phyloP scores from a whole-genome alignment of 257 asterid genomes.

The Ilex aquifolium region DNA sequence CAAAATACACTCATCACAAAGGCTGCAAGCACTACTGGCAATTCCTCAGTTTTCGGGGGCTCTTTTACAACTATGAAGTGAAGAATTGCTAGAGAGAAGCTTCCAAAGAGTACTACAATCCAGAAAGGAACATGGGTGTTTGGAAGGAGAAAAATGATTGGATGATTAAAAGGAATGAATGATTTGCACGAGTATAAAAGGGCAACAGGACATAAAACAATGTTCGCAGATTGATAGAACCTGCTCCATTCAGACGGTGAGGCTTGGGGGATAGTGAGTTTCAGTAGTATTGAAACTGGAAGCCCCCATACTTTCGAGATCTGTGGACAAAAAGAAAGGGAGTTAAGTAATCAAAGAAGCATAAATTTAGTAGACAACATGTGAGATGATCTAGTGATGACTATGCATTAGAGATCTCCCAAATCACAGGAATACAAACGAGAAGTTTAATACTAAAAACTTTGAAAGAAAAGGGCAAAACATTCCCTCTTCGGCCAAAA shows the following conservation, averaged over 20 bases:
- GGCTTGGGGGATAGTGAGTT: conserved; percentile 76
- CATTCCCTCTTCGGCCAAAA: too few species aligned
- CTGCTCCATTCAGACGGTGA: conserved; percentile 82
- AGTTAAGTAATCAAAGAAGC: conserved; percentile 10
- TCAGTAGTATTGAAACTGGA: conserved; percentile 72
- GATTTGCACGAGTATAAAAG: conserved; percentile 74
- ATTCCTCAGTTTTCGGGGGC: conserved; percentile 72
- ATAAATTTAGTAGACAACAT: not conserved
- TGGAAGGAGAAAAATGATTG: conserved; percentile 62
- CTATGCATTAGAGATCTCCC: not conserved
- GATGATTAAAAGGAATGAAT: conserved; percentile 68
- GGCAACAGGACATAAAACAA: conserved; percentile 79
- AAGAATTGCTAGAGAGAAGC: conserved; percentile 60
- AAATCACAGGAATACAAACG: not conserved
- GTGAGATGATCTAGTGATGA: not conserved
- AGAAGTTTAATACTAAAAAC: not conserved
- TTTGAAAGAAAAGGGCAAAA: too few species aligned
- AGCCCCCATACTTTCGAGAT: conserved; percentile 64
- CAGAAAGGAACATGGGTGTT: conserved; percentile 75
- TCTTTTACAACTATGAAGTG: conserved; percentile 68
- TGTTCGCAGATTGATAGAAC: conserved; percentile 73
- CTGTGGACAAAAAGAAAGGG: conserved; percentile 34
- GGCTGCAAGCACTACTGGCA: conserved; percentile 48
- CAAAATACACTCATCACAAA: conserved; percentile 94
- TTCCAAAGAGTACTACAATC: conserved; percentile 56